Evolutionary conservation across 1,284 basidiomycete species (phyloP).

Genomic region (Hortiboletus rubellus): DNA sequence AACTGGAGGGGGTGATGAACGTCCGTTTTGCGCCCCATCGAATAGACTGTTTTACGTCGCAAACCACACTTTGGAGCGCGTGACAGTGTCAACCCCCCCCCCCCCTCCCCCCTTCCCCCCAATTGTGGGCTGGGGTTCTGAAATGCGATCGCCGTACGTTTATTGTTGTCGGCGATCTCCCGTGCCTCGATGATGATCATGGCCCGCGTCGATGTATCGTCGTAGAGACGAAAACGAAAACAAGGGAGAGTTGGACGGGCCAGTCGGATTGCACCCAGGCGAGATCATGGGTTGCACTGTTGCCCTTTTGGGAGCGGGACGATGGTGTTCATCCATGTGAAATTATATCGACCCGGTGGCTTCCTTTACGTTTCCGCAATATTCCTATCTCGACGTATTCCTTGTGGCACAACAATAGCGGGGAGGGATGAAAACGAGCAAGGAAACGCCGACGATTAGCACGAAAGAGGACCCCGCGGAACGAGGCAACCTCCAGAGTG

Average conservation of each 20-base stretch:
- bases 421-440: background rate
- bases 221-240: background rate
- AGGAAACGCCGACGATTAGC: background rate
- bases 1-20: too few relatives aligned
- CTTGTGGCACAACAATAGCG: background rate
- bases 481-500: background rate
- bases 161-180: too few relatives aligned
- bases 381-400: background rate
- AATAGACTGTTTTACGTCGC: too few relatives aligned
- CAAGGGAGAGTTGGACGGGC: constrained; percentile 8
- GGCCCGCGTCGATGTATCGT: background rate
- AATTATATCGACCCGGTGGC: background rate
- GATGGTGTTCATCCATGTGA: too few relatives aligned
- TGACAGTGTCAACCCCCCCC: too few relatives aligned
- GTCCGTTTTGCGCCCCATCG: too few relatives aligned
- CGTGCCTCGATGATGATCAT: background rate
- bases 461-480: background rate
- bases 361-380: background rate
- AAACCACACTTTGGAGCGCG: too few relatives aligned
- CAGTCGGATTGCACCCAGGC: constrained; percentile 4
- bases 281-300: background rate
- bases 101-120: too few relatives aligned
- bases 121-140: too few relatives aligned
- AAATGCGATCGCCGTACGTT: too few relatives aligned
- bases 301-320: background rate